Percentiles rank a stretch among this genome's conserved stretches.
phyloP scores from a whole-genome alignment of 2,329 filamentous ascomycete genomes.

The Epichloe amarillans region DNA sequence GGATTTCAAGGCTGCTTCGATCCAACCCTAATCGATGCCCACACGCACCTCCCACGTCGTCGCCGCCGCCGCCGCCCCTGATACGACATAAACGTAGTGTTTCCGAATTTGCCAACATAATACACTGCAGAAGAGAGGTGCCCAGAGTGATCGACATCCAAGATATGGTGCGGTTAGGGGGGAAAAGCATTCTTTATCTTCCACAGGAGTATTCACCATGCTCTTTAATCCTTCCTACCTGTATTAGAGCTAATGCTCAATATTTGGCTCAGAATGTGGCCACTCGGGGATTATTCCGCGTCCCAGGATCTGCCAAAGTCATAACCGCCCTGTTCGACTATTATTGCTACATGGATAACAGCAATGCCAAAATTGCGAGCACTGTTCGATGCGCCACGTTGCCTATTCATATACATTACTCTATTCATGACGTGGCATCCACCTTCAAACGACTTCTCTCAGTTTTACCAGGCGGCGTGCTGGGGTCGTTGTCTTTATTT shows the following conservation, averaged over 20 bases:
- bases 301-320: constrained; percentile 43
- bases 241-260: constrained; percentile 52
- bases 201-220: constrained; percentile 44
- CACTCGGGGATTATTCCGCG: constrained; percentile 48
- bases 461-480: constrained; percentile 50
- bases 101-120: constrained; percentile 38
- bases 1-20: constrained; percentile 25
- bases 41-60: constrained; percentile 3
- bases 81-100: constrained; percentile 36
- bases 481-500: constrained; percentile 48
- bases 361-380: constrained; percentile 35
- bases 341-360: constrained; percentile 38
- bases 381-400: constrained; percentile 47
- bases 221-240: constrained; percentile 47
- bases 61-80: constrained; percentile 5
- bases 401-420: constrained; percentile 44
- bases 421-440: constrained; percentile 52
- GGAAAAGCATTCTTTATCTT: constrained; percentile 48
- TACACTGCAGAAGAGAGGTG: constrained; percentile 28
- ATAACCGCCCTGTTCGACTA: constrained; percentile 50
- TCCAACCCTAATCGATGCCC: constrained; percentile 9
- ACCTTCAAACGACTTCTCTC: constrained; percentile 53
- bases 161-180: constrained; percentile 46
- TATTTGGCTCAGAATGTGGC: constrained; percentile 43
- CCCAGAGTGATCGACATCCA: constrained; percentile 39